Evolutionary conservation across 805 yeast genomes (phyloP).

Genomic region (Tetrapisispora arboricola): DNA sequence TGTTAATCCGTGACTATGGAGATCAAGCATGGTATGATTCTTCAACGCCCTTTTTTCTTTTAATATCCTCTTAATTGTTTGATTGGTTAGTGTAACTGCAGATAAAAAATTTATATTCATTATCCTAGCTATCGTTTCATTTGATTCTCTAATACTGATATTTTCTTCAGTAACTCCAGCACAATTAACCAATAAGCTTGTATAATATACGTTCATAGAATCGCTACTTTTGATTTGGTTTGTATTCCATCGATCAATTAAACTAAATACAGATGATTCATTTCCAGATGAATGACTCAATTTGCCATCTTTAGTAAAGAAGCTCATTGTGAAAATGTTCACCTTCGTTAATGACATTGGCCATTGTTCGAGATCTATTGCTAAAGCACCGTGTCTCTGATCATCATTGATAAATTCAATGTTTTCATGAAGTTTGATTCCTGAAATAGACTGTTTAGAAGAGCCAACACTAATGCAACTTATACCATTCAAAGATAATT

Average conservation of each 20-base stretch:
- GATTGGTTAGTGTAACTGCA: slow-evolving; percentile 17
- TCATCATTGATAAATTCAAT: slow-evolving; percentile 5
- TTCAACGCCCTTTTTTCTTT: slow-evolving; percentile 5
- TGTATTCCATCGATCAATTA: slow-evolving; percentile 6
- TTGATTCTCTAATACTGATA: slow-evolving; percentile 12
- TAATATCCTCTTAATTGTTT: slow-evolving; percentile 17
- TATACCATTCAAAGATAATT: slow-evolving; percentile 19
- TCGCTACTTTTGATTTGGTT: background rate
- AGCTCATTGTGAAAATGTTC: slow-evolving; percentile 11
- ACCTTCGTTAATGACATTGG: slow-evolving; percentile 17
- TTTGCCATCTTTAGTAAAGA: background rate
- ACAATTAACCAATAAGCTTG: slow-evolving; percentile 15
- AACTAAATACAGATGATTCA: slow-evolving; percentile 5
- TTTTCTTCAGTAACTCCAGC: slow-evolving; percentile 26
- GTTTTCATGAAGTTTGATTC: slow-evolving; percentile 5
- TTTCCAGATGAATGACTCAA: background rate
- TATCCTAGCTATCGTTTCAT: slow-evolving; percentile 11
- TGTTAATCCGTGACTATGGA: background rate
- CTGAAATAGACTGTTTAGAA: slow-evolving; percentile 6
- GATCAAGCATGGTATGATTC: background rate
- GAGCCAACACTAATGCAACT: slow-evolving; percentile 23
- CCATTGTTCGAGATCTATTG: slow-evolving; percentile 22
- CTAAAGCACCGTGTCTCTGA: slow-evolving; percentile 20
- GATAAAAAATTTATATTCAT: slow-evolving; percentile 24
- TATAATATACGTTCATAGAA: background rate